A percentile compares a stretch with the other conserved stretches of the same genome.
phyloP scores from a whole-genome alignment of 768 basidiomycete genomes.

The Boletus barrowsii region DNA sequence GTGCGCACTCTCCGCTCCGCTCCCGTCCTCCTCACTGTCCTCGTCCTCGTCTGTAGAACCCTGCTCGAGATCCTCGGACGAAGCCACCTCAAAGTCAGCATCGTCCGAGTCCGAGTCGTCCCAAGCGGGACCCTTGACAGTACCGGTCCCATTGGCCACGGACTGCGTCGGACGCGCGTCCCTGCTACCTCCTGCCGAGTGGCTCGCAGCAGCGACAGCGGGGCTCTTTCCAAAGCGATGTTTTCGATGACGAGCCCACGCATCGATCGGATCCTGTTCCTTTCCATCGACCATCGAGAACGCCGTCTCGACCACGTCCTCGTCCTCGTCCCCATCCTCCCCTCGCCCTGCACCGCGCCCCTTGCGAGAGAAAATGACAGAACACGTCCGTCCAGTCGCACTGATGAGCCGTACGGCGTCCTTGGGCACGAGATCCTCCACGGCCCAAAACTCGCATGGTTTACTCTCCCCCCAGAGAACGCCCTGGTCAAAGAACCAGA shows the following conservation, averaged over 20 bases:
- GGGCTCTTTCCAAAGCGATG: constrained; percentile 50
- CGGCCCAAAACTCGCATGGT: constrained; percentile 74
- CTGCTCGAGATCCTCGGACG: constrained; percentile 45
- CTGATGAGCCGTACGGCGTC: constrained; percentile 55
- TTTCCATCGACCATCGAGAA: constrained; percentile 71
- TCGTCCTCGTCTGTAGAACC: constrained; percentile 35
- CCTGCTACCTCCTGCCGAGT: not conserved
- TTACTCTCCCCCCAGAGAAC: constrained; percentile 74
- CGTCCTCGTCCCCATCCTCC: constrained; percentile 33
- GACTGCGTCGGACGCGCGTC: not conserved
- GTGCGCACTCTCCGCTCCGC: constrained; percentile 16
- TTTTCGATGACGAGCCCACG: constrained; percentile 61
- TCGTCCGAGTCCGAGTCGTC: constrained; percentile 36
- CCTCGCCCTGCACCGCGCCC: not conserved
- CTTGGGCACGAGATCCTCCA: constrained; percentile 52
- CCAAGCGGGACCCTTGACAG: constrained; percentile 28
- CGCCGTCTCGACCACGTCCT: constrained; percentile 54
- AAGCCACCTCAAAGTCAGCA: constrained; percentile 33
- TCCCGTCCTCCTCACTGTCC: constrained; percentile 14
- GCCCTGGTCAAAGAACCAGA: constrained; percentile 70
- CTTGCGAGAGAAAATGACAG: constrained; percentile 51
- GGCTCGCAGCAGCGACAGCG: not conserved
- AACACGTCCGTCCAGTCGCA: constrained; percentile 66
- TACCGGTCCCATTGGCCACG: not conserved
- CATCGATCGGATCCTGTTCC: constrained; percentile 61